phyloP scores from a whole-genome alignment of 2,329 filamentous ascomycete species.

The Onygena corvina region DNA sequence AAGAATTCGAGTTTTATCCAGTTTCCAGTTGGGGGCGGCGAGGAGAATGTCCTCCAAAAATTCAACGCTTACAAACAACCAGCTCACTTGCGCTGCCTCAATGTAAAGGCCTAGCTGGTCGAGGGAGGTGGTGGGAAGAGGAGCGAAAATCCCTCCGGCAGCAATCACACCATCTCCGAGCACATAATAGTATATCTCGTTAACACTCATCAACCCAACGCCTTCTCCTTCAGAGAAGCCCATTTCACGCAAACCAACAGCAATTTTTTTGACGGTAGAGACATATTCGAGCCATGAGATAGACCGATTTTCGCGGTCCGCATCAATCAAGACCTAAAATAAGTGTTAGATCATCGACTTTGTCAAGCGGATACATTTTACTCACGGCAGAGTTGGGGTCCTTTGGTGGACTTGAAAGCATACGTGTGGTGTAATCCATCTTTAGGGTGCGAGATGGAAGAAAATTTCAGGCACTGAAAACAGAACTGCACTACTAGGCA shows the following conservation, averaged over 20 bases:
- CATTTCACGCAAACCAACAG: background rate
- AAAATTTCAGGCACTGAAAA: no score
- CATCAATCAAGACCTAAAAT: background rate
- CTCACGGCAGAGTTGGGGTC: no score
- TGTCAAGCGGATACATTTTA: background rate
- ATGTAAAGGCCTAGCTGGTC: background rate
- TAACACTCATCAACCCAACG: background rate
- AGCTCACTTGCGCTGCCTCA: background rate
- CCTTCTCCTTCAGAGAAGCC: background rate
- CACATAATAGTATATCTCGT: constrained; percentile 5
- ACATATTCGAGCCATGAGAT: constrained; percentile 4
- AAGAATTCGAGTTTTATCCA: background rate
- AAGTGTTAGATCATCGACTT: background rate
- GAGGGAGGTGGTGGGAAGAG: background rate
- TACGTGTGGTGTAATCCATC: no score
- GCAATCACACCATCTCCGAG: constrained; percentile 2
- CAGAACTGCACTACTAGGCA: no score
- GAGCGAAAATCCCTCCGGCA: background rate
- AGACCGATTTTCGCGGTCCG: background rate
- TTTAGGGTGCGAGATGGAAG: no score
- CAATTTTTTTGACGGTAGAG: background rate
- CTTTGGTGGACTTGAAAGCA: no score
- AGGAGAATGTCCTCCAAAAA: background rate
- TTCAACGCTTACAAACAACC: background rate
- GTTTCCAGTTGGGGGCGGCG: background rate